Base-by-base conservation (phyloP, 768 basidiomycete genomes). In the Amanita polypyramis region DNA sequence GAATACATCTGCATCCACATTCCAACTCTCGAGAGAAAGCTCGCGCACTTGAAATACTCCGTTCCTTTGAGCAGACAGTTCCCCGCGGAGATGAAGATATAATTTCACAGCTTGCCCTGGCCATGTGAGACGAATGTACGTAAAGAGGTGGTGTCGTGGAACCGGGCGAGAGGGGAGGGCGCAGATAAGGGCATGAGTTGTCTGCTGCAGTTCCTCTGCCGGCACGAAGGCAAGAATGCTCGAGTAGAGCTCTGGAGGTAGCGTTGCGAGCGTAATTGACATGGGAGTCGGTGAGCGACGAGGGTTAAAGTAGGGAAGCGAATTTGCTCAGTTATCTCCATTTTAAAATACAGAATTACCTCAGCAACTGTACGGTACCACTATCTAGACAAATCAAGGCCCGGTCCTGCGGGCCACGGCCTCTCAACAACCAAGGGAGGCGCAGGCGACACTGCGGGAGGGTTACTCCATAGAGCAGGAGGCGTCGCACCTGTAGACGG, bases 1-100 rank as follows among this genome's bases (percentile, higher is more conserved):
- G 35, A 89, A 65, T 11, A 87, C 73, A 50, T 88, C 80, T 2
- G 86, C 82, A 57, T 92, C 86, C 23, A 79, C 79, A 5, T 58
- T 68, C 85, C 86, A 93, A 11, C 72, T 66, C 59, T 80, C 70
- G 29, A 85, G 58, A 11, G 66, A 67, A 43, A 86, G 64, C 5
- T 67, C 65, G 39, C 69, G 68, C 8, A 85, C 65, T 67, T 72
- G 73, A 3, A 52, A 46, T 5, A 65, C 57, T 34, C 20, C 29
- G 49, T 40, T 40, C 34, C 23, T 40, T 40, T 25, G 25, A 9
- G 5, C 34, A 23, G 14, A 41, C 38, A 19, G 38, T 33, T 57
- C 52, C 30, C 62, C 62, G 27, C 75, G 69, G 11, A 92, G 65
- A 48, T 78, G 75, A 10, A 61, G 60, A 56, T 83, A 73, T n/a